These are phyloP conservation scores for Acorus gramineus DNA, from an alignment of 106 monocot genomes.

Conservation along the genomic window DNA sequence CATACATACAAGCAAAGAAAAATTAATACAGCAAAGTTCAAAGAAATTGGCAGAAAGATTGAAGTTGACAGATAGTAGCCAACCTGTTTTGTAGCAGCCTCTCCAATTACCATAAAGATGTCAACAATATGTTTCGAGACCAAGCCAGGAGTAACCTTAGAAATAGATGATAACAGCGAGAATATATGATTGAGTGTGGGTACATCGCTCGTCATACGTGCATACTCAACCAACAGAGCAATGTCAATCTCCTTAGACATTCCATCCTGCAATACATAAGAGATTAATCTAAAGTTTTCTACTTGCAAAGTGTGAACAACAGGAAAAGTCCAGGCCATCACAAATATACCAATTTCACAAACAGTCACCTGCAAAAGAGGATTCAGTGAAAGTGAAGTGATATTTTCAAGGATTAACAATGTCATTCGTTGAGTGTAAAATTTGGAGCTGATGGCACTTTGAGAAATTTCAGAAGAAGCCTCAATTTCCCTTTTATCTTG, in stretches of 20 bases:
- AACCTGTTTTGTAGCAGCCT: slow-evolving; percentile 70
- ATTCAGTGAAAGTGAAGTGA: slow-evolving; percentile 24
- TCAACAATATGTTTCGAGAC: slow-evolving; percentile 63
- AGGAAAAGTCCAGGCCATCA: no score
- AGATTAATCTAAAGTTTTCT: no score
- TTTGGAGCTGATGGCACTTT: slow-evolving; percentile 16
- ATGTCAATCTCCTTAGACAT: slow-evolving; percentile 28
- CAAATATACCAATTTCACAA: no score
- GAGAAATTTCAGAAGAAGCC: slow-evolving; percentile 15
- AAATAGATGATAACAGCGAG: slow-evolving; percentile 57
- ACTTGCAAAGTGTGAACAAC: no score
- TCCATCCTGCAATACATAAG: slow-evolving; percentile 42
- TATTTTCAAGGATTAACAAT: slow-evolving; percentile 69
- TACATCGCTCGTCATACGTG: slow-evolving; percentile 36
- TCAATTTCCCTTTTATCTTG: slow-evolving; percentile 9
- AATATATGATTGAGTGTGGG: slow-evolving; percentile 63
- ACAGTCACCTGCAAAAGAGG: slow-evolving; percentile 18
- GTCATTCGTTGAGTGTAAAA: slow-evolving; percentile 52
- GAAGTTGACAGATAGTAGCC: not conserved
- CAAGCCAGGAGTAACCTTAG: slow-evolving; percentile 44
- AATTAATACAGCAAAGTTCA: not conserved
- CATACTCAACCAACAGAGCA: slow-evolving; percentile 50
- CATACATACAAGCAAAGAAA: not conserved
- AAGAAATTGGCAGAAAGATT: not conserved
- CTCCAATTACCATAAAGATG: slow-evolving; percentile 62